Evolutionary conservation across 805 yeast species (phyloP), one percentile per base, ranked within the genome.

Genomic region (Zygosaccharomyces rouxii): DNA sequence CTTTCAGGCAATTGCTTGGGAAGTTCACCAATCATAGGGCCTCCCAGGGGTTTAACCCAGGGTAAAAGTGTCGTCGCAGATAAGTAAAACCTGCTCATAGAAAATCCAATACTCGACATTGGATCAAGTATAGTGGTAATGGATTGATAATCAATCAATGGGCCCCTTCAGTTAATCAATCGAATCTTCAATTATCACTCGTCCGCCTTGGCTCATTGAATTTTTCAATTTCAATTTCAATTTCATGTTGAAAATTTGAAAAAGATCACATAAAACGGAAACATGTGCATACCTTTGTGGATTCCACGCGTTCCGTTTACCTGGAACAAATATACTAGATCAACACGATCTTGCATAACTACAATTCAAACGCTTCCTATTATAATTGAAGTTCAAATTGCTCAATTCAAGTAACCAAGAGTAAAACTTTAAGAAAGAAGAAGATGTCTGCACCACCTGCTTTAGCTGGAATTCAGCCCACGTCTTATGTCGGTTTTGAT

Each of bases 401-500:
- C 42, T 33, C 37, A 16, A 33, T 14, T 18, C 37, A 14, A 33
- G 37, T 18, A 33, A 6, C 16, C 21, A 21, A 18, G 16, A 10
- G 23, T 22, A 25, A 7, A 7, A 6, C 11, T 25, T 18, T 16
- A 9, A 21, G 14, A 3, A 11, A 11, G 9, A 18, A 23, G 23
- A 46, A 23, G 9, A 51, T 51, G 51, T 51, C 54, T 6, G 38
- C 43, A 3, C 35, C 35, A 23, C 45, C 51, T 23, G 31, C 30
- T 21, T 35, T 44, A 25, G 39, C 50, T 22, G 56, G 50, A 18
- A 29, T 48, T 44, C 66, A 79, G 53, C 96, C 97, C 22, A 71
- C 75, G 41, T 78, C 81, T 48, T 90, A 90, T 67, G 98, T 94
- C 55, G 99, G 99, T 40, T 92, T 94, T 67, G 98, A 94, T 71